Evolutionary conservation across 352 stramenopile species (phyloP).

Genomic region (Pythium rishiriense): DNA sequence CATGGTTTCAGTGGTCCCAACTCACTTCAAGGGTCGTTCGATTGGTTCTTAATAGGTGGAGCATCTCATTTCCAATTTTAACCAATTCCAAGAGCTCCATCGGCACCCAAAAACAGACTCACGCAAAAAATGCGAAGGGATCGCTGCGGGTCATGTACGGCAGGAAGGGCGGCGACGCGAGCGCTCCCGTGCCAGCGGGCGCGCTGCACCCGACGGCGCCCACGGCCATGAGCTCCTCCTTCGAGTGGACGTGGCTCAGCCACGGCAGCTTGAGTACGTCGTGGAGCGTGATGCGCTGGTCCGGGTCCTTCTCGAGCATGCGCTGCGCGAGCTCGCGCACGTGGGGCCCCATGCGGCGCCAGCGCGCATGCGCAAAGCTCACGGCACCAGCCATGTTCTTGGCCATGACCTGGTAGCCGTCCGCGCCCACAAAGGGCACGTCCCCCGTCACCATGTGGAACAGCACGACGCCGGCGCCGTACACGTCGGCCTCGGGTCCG

Average conservation of each 20-base stretch:
- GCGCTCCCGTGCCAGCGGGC: no score
- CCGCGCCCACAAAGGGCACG: conserved; percentile 43
- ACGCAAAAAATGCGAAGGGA: conserved; percentile 29
- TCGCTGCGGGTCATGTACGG: conserved; percentile 19
- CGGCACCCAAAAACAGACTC: conserved; percentile 2
- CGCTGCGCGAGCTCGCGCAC: conserved; percentile 38
- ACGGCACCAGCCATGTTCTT: conserved; percentile 67
- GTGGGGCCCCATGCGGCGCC: conserved; percentile 36
- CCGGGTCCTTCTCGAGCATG: conserved; percentile 58
- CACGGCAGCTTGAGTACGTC: conserved; percentile 60
- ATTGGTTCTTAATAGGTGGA: conserved; percentile 21
- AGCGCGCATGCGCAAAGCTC: conserved; percentile 40
- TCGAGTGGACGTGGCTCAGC: conserved; percentile 39
- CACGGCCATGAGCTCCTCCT: conserved; percentile 14
- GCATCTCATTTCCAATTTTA: conserved; percentile 18
- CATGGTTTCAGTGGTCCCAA: conserved; percentile 5
- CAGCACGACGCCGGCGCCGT: conserved; percentile 58
- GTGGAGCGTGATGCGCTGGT: conserved; percentile 43
- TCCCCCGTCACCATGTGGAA: conserved; percentile 62
- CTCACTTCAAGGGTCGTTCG: conserved; percentile 23
- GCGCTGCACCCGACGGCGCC: not conserved
- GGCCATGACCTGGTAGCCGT: conserved; percentile 54
- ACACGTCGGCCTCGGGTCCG: conserved; percentile 58
- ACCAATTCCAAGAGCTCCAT: conserved; percentile 14
- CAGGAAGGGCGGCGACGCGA: conserved; percentile 12